Evolutionary conservation across 306 rosid species (phyloP).

Genomic region (Canavalia ensiformis): DNA sequence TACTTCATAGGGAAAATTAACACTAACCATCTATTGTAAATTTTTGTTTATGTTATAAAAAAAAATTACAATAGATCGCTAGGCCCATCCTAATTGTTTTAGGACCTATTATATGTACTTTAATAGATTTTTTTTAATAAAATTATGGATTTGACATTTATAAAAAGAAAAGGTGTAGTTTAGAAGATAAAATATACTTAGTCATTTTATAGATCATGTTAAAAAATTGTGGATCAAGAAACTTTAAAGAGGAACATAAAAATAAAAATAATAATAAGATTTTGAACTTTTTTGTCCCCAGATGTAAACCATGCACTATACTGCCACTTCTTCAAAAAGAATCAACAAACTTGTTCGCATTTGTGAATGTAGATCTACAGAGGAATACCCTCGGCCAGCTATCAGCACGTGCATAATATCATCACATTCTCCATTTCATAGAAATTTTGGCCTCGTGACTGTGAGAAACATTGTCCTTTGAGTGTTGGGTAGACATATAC

Average conservation of each 20-base stretch:
- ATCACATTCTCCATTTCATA: neutral
- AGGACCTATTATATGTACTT: too few relatives aligned
- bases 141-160: neutral
- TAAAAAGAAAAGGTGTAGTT: neutral
- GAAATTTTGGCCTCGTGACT: neutral
- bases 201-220: neutral
- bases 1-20: too few relatives aligned
- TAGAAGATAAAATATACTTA: neutral
- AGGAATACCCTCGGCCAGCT: neutral
- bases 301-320: neutral
- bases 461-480: neutral
- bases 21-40: too few relatives aligned
- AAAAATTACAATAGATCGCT: too few relatives aligned
- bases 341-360: neutral
- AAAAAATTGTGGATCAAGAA: neutral
- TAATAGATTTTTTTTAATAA: too few relatives aligned
- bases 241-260: neutral
- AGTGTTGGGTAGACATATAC: neutral
- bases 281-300: neutral
- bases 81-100: too few relatives aligned
- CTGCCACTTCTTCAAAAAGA: neutral
- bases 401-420: slow-evolving; percentile 29
- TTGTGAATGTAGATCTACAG: slow-evolving; percentile 8
- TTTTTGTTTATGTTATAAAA: too few relatives aligned
- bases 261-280: neutral